phyloP scores from a whole-genome alignment of 1,284 basidiomycete genomes.

The Melampsora americana region DNA sequence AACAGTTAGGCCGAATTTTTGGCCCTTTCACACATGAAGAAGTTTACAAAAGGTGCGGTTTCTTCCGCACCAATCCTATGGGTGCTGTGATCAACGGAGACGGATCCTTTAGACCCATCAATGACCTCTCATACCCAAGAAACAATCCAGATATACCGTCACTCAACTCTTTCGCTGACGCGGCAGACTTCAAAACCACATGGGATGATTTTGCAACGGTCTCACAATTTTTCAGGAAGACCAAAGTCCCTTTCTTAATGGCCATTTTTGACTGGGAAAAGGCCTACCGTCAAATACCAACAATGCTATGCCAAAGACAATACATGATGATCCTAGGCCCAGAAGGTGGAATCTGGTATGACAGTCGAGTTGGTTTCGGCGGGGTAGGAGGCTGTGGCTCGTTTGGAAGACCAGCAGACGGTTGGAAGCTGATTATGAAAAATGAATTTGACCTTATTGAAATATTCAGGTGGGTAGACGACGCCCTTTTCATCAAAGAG shows the following conservation, averaged over 20 bases:
- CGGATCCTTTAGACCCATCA: not conserved
- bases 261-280: slow-evolving; percentile 13
- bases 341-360: not conserved
- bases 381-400: not conserved
- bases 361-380: not conserved
- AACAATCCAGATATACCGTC: not conserved
- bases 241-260: not conserved
- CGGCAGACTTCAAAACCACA: not conserved
- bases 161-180: not conserved
- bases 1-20: not conserved
- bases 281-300: no score
- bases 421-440: slow-evolving; percentile 2
- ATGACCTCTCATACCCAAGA: not conserved
- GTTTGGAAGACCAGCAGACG: slow-evolving; percentile 10
- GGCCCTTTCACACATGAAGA: slow-evolving; percentile 8
- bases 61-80: slow-evolving; percentile 4
- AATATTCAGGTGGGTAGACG: no score
- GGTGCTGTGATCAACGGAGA: slow-evolving; percentile 6
- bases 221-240: not conserved
- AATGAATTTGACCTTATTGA: no score
- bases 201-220: slow-evolving; percentile 10
- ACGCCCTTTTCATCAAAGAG: no score
- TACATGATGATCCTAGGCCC: not conserved
- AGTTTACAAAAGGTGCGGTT: not conserved
- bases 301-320: not conserved